phyloP scores from a whole-genome alignment of 768 basidiomycete genomes.

The Leccinum broughii region DNA sequence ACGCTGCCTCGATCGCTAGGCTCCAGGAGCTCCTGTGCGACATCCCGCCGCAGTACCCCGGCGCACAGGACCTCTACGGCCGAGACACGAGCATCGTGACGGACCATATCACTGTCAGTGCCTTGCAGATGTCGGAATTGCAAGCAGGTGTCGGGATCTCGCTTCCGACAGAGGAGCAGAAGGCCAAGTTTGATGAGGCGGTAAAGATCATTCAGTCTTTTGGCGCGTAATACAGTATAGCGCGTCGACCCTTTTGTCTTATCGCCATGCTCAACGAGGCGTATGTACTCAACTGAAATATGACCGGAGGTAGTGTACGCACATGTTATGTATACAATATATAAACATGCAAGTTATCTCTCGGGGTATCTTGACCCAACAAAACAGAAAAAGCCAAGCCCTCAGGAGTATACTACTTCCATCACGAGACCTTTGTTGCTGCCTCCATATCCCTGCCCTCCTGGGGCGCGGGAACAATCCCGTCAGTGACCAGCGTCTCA shows the following conservation, averaged over 20 bases:
- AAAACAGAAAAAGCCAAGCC: not conserved
- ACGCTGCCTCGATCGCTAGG: slow-evolving; percentile 24
- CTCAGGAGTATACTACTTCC: too few species aligned
- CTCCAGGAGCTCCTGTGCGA: slow-evolving; percentile 58
- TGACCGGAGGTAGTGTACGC: not conserved
- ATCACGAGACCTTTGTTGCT: not conserved
- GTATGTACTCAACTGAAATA: not conserved
- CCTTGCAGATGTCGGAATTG: slow-evolving; percentile 43
- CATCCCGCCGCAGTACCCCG: slow-evolving; percentile 42
- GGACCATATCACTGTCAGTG: not conserved
- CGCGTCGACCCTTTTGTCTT: not conserved
- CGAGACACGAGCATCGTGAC: slow-evolving; percentile 61
- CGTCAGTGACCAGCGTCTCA: not conserved
- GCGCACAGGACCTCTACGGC: slow-evolving; percentile 74
- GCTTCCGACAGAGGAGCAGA: slow-evolving; percentile 58
- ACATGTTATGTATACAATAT: not conserved
- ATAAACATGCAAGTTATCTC: not conserved
- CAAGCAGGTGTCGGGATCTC: slow-evolving; percentile 49
- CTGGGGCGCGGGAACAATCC: not conserved
- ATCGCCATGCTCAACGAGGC: not conserved
- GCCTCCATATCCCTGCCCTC: not conserved
- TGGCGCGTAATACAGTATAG: not conserved
- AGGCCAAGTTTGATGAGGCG: slow-evolving; percentile 66
- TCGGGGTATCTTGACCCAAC: not conserved
- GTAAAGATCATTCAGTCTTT: slow-evolving; percentile 61